Base-by-base conservation (phyloP, 148 eudicot genomes). In the Talinum fruticosum region DNA sequence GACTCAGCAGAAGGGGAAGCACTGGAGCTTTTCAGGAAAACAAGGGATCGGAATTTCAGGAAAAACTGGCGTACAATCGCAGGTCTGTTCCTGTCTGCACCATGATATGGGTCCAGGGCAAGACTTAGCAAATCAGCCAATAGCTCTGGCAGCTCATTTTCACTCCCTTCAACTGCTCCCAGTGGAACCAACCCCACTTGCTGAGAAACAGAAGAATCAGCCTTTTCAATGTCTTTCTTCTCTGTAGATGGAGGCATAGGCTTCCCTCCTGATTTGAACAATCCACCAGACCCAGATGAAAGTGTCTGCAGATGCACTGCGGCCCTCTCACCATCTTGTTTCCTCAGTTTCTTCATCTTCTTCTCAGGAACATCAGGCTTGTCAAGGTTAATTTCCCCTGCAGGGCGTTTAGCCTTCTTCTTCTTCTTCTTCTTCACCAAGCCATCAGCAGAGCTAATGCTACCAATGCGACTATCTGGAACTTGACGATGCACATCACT, bases 41-140 rank as follows among this genome's bases (percentile, higher is more conserved):
- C 90, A 66, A 80, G 76, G 51, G 93, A 86, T 13, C 97, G 94
- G 47, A 87, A 94, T 79, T 84, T 92, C 77, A 89, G 72, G 66
- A 94, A 85, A 66, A 87, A 81, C 47, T 81, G 83, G 34, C 66
- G 78, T 68, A 80, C 37, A 41, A 84, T 41, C 45, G 80, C 78
- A 14, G 87, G 82, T 30, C 81, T 61, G 66, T 82, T 81, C 66
- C 86, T 83, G 38, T 85, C 88, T 12, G 38, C 76, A 57, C 87
- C 88, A 82, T 89, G 83, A 73, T 84, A 87, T 23, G 91, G 89
- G 70, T 90, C 75, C 29, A 89, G 85, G 37, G 98, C 97, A 83
- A 94, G 94, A 75, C 83, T 83, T 2, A 77, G 87, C 76, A 94
- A 74, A 80, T 86, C 93, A 76, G 73, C 57, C 70, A 94, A 80